Evolutionary conservation across 768 basidiomycete species (phyloP).

Genomic region (Mycena indigotica): DNA sequence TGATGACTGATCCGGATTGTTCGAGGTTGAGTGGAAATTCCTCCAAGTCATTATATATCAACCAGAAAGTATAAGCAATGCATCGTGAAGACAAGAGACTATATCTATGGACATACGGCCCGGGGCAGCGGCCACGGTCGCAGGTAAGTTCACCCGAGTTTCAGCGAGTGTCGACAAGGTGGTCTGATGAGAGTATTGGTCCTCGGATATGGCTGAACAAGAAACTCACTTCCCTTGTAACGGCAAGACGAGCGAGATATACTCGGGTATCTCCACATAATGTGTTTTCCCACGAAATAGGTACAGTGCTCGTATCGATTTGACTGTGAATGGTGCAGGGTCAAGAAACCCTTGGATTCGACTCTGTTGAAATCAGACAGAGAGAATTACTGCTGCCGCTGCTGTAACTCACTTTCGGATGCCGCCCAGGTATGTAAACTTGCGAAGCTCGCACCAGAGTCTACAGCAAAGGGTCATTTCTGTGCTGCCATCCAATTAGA

Average conservation of each 20-base stretch:
- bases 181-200: conserved; percentile 11
- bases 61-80: no score
- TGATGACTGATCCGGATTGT: neutral
- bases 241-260: conserved; percentile 70
- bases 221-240: conserved; percentile 55
- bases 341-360: conserved; percentile 88
- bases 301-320: conserved; percentile 74
- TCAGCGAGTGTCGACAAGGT: conserved; percentile 10
- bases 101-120: neutral
- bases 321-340: conserved; percentile 72
- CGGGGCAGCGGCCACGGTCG: neutral
- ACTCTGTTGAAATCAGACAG: conserved; percentile 42
- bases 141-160: neutral
- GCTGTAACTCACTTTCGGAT: conserved; percentile 72
- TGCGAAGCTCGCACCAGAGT: conserved; percentile 79
- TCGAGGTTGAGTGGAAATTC: neutral
- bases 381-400: conserved; percentile 9
- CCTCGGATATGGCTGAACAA: conserved; percentile 8
- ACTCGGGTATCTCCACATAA: conserved; percentile 76
- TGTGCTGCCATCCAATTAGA: neutral
- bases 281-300: conserved; percentile 73
- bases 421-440: conserved; percentile 72
- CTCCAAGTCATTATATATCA: no score
- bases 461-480: conserved; percentile 5
- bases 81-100: neutral